Evolutionary conservation across 805 yeast species (phyloP), one percentile per base, ranked within the genome.

Genomic region (Blastobotrys muscicola): DNA sequence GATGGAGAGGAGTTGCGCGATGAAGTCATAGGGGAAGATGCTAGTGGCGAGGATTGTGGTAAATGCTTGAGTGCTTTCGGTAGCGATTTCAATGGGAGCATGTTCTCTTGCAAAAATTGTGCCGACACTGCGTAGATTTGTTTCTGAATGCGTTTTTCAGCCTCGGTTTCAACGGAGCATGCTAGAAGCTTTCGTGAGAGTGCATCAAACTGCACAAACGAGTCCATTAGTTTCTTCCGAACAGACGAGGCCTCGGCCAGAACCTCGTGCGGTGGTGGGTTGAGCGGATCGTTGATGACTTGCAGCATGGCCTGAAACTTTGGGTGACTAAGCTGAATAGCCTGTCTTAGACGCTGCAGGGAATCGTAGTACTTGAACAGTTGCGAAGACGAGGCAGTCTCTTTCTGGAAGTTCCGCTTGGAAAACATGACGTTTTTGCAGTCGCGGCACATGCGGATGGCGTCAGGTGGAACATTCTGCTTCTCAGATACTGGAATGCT

Each of bases 401-500:
- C 55, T 1, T 37, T 36, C 8, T 51, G 48, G 50, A 73, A 72
- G 42, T 75, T 74, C 52, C 76, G 70, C 39, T 72, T 76, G 33
- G 71, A 68, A 46, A 84, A 77, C 23, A 89, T 62, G 3, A 66
- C 62, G 48, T 76, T 66, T 42, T 82, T 80, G 64, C 98, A 90
- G 29, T 68, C 64, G 3, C 71, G 62, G 62, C 97, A 90, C 30
- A 86, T 61, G 33, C 95, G 59, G 8, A 84, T 57, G 2, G 61
- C 48, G 36, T 50, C 45, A 10, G 39, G 43, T 6, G 47, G 50
- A 4, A 45, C 46, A 7, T 43, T 29, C n/a, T 44, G 47, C 31
- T 42, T 45, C 4, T 42, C 54, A 20, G 26, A 20, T 4, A 20
- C 26, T 20, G 26, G 26, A 20, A 20, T 20, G 26, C 26, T 20